Evolutionary conservation across 2,329 filamentous ascomycete species (phyloP).

Genomic region (Calonectria pteridis): DNA sequence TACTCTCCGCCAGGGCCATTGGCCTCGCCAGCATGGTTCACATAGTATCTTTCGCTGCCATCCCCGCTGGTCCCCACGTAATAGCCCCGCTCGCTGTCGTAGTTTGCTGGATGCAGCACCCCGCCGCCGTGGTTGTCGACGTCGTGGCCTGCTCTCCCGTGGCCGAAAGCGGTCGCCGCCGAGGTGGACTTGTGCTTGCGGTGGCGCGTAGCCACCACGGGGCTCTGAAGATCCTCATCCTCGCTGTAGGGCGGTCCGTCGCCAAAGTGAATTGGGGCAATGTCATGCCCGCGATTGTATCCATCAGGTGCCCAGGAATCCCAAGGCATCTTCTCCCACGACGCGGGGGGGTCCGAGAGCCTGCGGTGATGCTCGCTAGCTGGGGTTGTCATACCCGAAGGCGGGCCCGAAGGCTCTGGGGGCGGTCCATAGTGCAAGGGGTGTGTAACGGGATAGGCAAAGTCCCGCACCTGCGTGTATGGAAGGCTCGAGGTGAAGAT

Average conservation of each 20-base stretch:
- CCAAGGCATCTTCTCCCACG: conserved; percentile 79
- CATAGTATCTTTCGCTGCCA: conserved; percentile 80
- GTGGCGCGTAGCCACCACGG: conserved; percentile 86
- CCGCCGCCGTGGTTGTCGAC: conserved; percentile 54
- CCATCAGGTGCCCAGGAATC: conserved; percentile 66
- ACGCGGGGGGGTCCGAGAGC: conserved; percentile 83
- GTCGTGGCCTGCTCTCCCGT: conserved; percentile 62
- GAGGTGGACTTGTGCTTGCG: conserved; percentile 84
- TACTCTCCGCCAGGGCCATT: conserved; percentile 84
- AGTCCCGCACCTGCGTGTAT: conserved; percentile 94
- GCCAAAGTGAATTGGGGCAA: conserved; percentile 85
- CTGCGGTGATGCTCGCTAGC: conserved; percentile 82
- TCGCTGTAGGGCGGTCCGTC: conserved; percentile 95
- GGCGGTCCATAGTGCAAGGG: conserved; percentile 96
- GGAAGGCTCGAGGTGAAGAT: conserved; percentile 86
- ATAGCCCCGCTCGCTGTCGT: conserved; percentile 73
- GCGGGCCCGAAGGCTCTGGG: conserved; percentile 75
- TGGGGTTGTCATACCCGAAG: conserved; percentile 86
- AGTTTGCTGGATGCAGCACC: conserved; percentile 62
- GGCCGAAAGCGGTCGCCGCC: conserved; percentile 57
- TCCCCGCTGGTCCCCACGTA: conserved; percentile 76
- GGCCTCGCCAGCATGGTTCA: conserved; percentile 76
- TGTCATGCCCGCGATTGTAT: conserved; percentile 74
- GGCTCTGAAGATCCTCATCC: conserved; percentile 94
- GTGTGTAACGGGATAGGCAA: conserved; percentile 87